A percentile compares a stretch with the other conserved stretches of the same genome.
phyloP scores from a whole-genome alignment of 2,329 filamentous ascomycete genomes.

The Claviceps humidiphila region DNA sequence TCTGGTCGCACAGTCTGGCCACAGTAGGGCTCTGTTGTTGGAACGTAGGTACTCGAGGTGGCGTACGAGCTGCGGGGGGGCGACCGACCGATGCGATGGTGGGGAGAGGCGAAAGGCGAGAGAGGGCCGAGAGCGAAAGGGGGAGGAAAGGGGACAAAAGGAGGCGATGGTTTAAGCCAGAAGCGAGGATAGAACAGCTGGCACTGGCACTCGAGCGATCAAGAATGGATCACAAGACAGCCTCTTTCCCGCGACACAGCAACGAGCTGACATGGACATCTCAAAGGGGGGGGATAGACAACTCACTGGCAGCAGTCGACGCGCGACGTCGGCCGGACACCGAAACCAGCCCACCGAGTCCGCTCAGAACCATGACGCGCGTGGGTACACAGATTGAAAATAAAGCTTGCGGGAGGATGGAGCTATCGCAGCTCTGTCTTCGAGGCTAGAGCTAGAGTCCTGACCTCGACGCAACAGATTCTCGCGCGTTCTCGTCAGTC shows the following conservation, averaged over 20 bases:
- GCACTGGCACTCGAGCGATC: background rate
- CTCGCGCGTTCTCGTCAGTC: too few relatives aligned
- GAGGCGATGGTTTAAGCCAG: background rate
- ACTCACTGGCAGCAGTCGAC: slow-evolving; percentile 15
- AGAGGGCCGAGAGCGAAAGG: too few relatives aligned
- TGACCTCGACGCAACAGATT: too few relatives aligned
- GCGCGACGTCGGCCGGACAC: slow-evolving; percentile 18
- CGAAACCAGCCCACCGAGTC: slow-evolving; percentile 14
- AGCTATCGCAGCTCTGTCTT: background rate
- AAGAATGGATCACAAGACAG: background rate
- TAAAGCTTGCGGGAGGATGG: background rate
- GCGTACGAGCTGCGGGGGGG: background rate
- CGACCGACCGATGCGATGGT: background rate
- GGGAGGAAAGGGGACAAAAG: background rate
- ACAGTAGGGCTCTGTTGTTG: background rate
- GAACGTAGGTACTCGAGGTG: background rate
- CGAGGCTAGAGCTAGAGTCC: background rate
- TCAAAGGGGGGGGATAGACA: background rate
- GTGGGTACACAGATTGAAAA: background rate
- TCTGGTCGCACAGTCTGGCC: background rate
- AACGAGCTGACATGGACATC: too few relatives aligned
- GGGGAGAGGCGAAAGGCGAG: background rate
- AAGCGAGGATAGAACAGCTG: background rate
- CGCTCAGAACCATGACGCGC: slow-evolving; percentile 19
- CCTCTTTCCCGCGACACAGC: too few relatives aligned